Evolutionary conservation across 2,329 filamentous ascomycete species (phyloP), one percentile per base, ranked within the genome.

Genomic region (Orbilia oligospora): DNA sequence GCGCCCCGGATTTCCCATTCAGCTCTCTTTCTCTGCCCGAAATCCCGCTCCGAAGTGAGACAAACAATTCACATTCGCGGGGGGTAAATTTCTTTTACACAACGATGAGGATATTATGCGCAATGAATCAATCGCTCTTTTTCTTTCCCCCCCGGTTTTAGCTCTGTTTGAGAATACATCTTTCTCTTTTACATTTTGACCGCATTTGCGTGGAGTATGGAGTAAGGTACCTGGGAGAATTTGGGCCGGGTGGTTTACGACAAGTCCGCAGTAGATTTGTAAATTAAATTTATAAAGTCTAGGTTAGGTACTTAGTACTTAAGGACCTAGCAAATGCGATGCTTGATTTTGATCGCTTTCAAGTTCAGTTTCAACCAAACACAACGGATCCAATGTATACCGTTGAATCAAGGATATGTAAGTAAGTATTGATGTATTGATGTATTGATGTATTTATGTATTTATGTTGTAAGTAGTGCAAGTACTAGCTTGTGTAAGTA

Each of bases 91-190:
- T 64, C 30, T 48, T 65, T 61, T 41, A 16, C 24, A 49, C 44
- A 41, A 65, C 33, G 24, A 65, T 38, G 27, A 64, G 38, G 58
- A 20, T n/a, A 33, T 30, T n/a, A 65, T 65, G 44, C 20, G 61
- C 36, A 65, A 49, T 22, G 58, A 65, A 49, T 33, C 24, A 65
- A 6, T 27, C 20, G 10, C 27, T 30, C 27, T 30, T 30, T 30
- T 6, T 30, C 27, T 30, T 6, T 30, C 6, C 6, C 27, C 6
- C 27, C 27, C 27, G n/a, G n/a, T n/a, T 30, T 30, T 30, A 3
- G 3, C 27, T 30, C 27, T 30, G 27, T 44, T 44, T 16, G 16
- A 44, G n/a, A 63, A 16, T 44, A 22, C n/a, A 18, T 36, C 22
- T 58, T 41, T 41, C 3, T 9, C 3, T 58, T 14, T n/a, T 9